Evolutionary conservation across 495 filamentous ascomycete species (phyloP).

Genomic region (Talaromyces borbonicus): DNA sequence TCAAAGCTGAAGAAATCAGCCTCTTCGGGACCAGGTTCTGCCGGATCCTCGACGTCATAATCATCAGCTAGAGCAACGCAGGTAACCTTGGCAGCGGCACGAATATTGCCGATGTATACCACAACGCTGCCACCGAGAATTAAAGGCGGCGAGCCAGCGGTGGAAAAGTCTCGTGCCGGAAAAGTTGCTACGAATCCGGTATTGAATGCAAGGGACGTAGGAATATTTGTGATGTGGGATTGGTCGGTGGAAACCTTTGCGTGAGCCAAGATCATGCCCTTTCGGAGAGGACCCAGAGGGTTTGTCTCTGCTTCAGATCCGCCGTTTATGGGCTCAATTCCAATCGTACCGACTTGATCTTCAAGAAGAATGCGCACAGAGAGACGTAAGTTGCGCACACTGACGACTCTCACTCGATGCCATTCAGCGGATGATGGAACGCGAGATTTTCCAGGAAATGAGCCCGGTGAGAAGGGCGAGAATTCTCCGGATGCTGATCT

Average conservation of each 20-base stretch:
- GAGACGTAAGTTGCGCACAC: slow-evolving; percentile 77
- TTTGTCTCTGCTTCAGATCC: slow-evolving; percentile 14
- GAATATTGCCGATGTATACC: slow-evolving; percentile 78
- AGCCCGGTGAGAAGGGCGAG: slow-evolving; percentile 23
- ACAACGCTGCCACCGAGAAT: slow-evolving; percentile 57
- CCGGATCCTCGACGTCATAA: slow-evolving; percentile 19
- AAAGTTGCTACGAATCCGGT: slow-evolving; percentile 41
- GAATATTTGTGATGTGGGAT: slow-evolving; percentile 28
- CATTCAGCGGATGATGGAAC: slow-evolving; percentile 41
- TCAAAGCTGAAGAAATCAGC: slow-evolving; percentile 60
- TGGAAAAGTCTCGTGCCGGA: slow-evolving; percentile 27
- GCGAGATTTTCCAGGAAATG: slow-evolving; percentile 19
- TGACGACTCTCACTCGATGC: slow-evolving; percentile 68
- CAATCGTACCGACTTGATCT: slow-evolving; percentile 87
- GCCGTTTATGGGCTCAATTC: slow-evolving; percentile 49
- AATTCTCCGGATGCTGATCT: slow-evolving; percentile 25
- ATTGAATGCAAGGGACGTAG: slow-evolving; percentile 34
- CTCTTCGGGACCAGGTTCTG: slow-evolving; percentile 19
- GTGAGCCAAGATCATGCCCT: slow-evolving; percentile 72
- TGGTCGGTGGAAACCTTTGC: slow-evolving; percentile 29
- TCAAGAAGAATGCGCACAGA: slow-evolving; percentile 65
- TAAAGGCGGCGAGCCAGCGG: slow-evolving; percentile 30
- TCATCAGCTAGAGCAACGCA: slow-evolving; percentile 37
- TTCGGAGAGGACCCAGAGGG: slow-evolving; percentile 48
- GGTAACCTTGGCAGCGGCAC: slow-evolving; percentile 63